Evolutionary conservation across 2,329 filamentous ascomycete species (phyloP).

Genomic region (Arthrobotrys sphaeroides): DNA sequence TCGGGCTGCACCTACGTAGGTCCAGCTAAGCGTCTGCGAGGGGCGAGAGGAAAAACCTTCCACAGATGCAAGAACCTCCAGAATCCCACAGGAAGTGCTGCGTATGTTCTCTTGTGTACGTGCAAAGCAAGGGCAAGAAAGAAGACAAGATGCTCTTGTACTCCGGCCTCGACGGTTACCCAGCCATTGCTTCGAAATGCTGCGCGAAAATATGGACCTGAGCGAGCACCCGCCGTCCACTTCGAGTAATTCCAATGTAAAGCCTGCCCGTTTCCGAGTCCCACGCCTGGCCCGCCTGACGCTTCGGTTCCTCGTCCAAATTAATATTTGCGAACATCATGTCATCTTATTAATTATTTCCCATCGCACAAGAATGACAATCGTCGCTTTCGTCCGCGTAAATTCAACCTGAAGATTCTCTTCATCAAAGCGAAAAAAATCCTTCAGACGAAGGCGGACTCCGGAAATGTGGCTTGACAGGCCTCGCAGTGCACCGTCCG

Average conservation of each 20-base stretch:
- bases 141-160: slow-evolving; percentile 10
- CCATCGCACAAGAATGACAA: slow-evolving; percentile 5
- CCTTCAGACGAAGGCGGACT: slow-evolving; percentile 14
- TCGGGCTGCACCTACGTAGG: slow-evolving; percentile 29
- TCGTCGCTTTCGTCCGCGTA: not conserved
- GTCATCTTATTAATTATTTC: not conserved
- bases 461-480: slow-evolving; percentile 10
- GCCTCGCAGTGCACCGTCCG: not conserved
- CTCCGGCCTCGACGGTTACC: not conserved
- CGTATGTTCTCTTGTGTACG: too few species aligned
- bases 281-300: slow-evolving; percentile 1
- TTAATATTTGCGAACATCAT: slow-evolving; percentile 3
- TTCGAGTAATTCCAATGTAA: slow-evolving; percentile 14
- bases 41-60: slow-evolving; percentile 15
- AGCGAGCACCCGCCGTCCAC: slow-evolving; percentile 5
- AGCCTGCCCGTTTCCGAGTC: slow-evolving; percentile 7
- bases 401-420: not conserved
- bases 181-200: slow-evolving; percentile 39
- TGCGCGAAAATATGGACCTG: slow-evolving; percentile 29
- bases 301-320: not conserved
- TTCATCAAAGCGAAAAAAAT: not conserved
- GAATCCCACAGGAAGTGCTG: not conserved
- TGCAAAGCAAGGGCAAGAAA: not conserved
- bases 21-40: slow-evolving; percentile 28
- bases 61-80: slow-evolving; percentile 1